Evolutionary conservation across 257 asterid genomes (phyloP), one percentile per base, ranked within the genome.

Genomic region (Solanum microdontum): DNA sequence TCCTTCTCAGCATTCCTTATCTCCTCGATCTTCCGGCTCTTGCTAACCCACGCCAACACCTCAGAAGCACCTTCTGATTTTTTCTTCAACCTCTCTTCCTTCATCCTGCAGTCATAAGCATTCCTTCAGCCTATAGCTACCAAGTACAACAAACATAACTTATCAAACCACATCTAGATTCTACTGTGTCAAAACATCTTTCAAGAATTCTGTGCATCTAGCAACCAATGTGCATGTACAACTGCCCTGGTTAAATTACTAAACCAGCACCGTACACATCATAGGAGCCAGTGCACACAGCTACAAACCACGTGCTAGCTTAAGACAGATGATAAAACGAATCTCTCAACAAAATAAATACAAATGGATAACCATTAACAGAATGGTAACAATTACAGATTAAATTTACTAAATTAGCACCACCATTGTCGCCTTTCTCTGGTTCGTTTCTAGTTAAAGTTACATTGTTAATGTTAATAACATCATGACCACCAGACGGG

Each of bases 21-120:
- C 86, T 94, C 95, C 91, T 94, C 98, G 82, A 96, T 89, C 91
- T 94, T 95, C 62, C 98, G 95, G 92, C 98, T 96, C 93, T 87
- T 94, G 88, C 74, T 93, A 68, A 97, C 97, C 99, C 99, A 97
- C 19, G 96, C 5, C 87, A 93, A 89, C 93, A 95, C 94, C 86
- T 95, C 99, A 73, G 95, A 94, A 83, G 86, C 93, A 90, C 93
- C 98, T 88, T 95, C 99, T 73, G 97, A 83, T 26, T 95, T 88
- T 88, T 92, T 94, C 90, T 84, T 92, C 91, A 95, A 60, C 91
- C 99, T 94, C 89, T 93, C 98, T 91, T 93, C 98, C 89, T 91
- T 94, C 95, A 95, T 94, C 91, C 99, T 97, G 93, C 84, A 86
- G 43, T 82, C 85, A 82, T 17, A 48, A 82, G 68, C 85, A 82